Base-by-base conservation (phyloP, 805 yeast genomes). In the Teunomyces panamensis region DNA sequence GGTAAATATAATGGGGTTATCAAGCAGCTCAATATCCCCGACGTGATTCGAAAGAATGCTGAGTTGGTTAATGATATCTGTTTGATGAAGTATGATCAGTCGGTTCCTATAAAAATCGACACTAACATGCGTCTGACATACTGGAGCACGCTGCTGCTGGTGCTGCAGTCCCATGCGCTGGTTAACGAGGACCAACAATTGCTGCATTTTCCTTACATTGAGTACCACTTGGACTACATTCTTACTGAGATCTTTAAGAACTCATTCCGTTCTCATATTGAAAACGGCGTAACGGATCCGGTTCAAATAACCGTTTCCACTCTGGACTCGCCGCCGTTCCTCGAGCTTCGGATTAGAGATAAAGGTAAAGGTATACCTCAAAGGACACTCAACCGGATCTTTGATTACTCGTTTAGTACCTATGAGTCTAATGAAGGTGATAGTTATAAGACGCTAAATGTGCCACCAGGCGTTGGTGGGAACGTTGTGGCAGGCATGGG, bases 401-500 rank as follows among this genome's bases (percentile, higher is more conserved):
- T 89, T 67, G 89, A 87, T 56, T 92, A 89, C 67, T 85, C 96
- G 4, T 92, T 86, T 66, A 78, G 96, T 1, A 89, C 96, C 0
- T 90, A 83, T 50, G 83, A 82, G 42, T 60, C 73, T 0, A 73
- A 75, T 16, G 85, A 81, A 49, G 83, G 81, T 4, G 86, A 79
- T 10, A 73, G 80, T 34, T 78, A 77, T 56, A 78, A 78, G 56
- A 82, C 87, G 0, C 65, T 83, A 47, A 85, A 86, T 56, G 79
- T 79, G 27, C 83, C 86, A 30, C 91, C 90, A 0, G 91, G 90
- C 1, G 75, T 77, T 20, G 85, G 85, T 1, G 85, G 87, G 1
- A 78, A 78, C 56, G 71, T 78, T 7, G 81, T 92, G 30, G 96
- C 97, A 0, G 99, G 99, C 0, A 87, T 94, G 87, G 98, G 98